Evolutionary conservation across 2,329 filamentous ascomycete species (phyloP), one percentile per base, ranked within the genome.

Genomic region (Falciphora oryzae): DNA sequence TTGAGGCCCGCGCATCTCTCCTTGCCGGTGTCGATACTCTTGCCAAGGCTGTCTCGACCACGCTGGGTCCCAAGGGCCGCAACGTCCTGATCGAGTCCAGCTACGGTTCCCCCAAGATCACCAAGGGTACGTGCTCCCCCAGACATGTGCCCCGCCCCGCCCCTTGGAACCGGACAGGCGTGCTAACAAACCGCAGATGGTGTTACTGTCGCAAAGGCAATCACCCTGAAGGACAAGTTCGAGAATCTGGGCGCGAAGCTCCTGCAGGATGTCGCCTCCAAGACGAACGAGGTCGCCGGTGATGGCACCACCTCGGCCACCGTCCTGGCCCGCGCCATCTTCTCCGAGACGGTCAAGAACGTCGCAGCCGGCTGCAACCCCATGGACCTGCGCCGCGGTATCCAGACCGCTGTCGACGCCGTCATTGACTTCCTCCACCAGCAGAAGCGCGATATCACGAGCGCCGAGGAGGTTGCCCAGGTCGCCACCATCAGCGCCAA

Each of bases 261-360:
- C 71, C 88, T 99, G 72, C 93, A 98, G 82, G 95, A 99, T 80
- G 95, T 99, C 71, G 95, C 95, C 74, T 95, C 92, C 76, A 99
- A 99, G 89, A 99, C 95, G 76, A 99, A 99, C 85, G 95, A 99
- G 83, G 89, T 93, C 72, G 95, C 95, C 71, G 95, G 95, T 89
- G 95, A 99, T 79, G 95, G 95, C 81, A 99, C 95, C 73, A 99
- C 95, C 70, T 97, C 93, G 70, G 95, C 95, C 70, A 99, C 95
- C 69, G 95, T 98, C 71, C 92, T 99, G 71, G 95, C 93, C 72
- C 92, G 93, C 73, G 91, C 93, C 78, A 99, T 99, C 82, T 99
- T 99, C 87, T 96, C 95, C 79, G 95, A 99, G 86, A 98, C 94
- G 64, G 95, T 98, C 78, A 99, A 99, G 90, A 99, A 99, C 79